Conservation (phyloP, 495 filamentous ascomycete genomes). For the Margaritispora aquatica region DNA sequence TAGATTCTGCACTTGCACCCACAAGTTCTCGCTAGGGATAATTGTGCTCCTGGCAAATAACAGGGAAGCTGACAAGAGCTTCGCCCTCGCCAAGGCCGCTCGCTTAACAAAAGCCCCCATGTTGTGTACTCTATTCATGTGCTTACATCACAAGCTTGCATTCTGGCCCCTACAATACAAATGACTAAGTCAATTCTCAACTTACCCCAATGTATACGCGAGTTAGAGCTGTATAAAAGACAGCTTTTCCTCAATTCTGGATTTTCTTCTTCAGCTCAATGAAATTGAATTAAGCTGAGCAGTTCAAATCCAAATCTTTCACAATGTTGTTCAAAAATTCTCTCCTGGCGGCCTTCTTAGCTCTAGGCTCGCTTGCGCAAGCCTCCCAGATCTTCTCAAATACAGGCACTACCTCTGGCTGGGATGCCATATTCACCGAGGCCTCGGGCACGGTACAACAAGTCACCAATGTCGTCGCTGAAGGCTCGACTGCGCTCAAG, state of each 20-base stretch:
- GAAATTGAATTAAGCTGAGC: too few species aligned
- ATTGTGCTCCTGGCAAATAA: too few species aligned
- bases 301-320: not conserved
- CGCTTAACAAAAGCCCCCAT: too few species aligned
- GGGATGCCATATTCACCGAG: conserved; percentile 33
- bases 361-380: not conserved
- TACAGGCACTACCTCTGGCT: conserved; percentile 42
- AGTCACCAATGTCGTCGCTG: conserved; percentile 39
- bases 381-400: conserved; percentile 42
- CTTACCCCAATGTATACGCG: not conserved
- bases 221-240: too few species aligned
- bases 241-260: too few species aligned
- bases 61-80: too few species aligned
- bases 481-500: conserved; percentile 41
- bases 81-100: too few species aligned
- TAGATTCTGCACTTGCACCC: too few species aligned
- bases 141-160: not conserved
- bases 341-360: not conserved
- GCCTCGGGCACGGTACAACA: conserved; percentile 42
- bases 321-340: not conserved
- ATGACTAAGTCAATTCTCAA: not conserved
- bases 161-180: not conserved
- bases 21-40: too few species aligned
- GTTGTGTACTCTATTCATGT: too few species aligned
- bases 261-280: too few species aligned